Evolutionary conservation across 2,329 filamentous ascomycete species (phyloP), one percentile per base, ranked within the genome.

Genomic region (Penicillium sp.): DNA sequence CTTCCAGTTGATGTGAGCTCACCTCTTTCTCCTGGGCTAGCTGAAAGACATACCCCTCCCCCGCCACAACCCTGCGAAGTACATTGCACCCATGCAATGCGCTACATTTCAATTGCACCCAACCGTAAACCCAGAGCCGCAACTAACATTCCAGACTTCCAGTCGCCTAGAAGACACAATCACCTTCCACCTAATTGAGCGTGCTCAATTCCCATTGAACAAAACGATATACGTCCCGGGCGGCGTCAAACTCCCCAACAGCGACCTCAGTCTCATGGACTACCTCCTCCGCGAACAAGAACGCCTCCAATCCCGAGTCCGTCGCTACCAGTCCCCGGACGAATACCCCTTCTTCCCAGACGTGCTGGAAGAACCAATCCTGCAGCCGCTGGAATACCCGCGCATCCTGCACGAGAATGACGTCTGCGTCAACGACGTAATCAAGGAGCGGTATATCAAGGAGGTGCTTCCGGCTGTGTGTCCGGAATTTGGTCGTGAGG

Each of bases 141-240:
- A 18, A 31, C 52, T 61, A 25, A 61, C 8, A 44, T 50, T 7
- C 12, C 39, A 54, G 27, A 12, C 19, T 10, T 31, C 16, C 64
- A 99, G 93, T 65, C 93, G 93, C 16, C 80, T 97, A 14, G 93
- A 99, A 75, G 93, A 99, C 68, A 97, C 92, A 54, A 97, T 99
- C 66, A 95, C 89, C 59, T 96, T 95, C 73, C 88, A 95, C 72
- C 79, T 99, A 33, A 97, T 97, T 65, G 93, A 99, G 75, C 86
- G 93, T 34, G 92, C 92, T n/a, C 93, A 99, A 71, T 99, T 97
- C 71, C 89, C 92, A 3, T 80, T 95, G 57, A 97, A 96, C 75
- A 77, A 81, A 66, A 89, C 84, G 63, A 91, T 97, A 72, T 99
- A 99, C 75, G 71, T 76, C 11, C 81, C 89, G 7, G 87, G 87